phyloP scores from a whole-genome alignment of 1,284 basidiomycete species.

The Fomitopsis schrenkii region DNA sequence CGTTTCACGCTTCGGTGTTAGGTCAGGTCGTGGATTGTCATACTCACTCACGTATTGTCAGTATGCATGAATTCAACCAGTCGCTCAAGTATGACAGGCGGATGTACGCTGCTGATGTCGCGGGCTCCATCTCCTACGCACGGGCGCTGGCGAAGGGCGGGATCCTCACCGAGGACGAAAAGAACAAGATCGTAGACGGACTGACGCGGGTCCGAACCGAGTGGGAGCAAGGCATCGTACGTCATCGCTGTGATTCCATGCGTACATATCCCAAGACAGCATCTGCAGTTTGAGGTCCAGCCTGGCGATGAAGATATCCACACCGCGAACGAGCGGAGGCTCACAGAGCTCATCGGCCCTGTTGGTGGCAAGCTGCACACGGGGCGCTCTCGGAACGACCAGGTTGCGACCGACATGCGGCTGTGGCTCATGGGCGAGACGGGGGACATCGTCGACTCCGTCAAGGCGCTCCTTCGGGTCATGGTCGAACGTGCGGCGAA shows the following conservation, averaged over 20 bases:
- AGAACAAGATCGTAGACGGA: constrained; percentile 73
- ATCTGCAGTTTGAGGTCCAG: constrained; percentile 60
- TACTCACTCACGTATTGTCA: constrained; percentile 25
- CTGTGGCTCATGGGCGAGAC: constrained; percentile 91
- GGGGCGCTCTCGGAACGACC: constrained; percentile 94
- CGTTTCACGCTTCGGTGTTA: constrained; percentile 20
- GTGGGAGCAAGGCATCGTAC: constrained; percentile 75
- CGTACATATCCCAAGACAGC: neutral
- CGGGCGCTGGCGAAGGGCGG: constrained; percentile 78
- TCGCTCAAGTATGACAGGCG: constrained; percentile 93
- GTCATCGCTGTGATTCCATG: constrained; percentile 16
- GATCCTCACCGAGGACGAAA: constrained; percentile 79
- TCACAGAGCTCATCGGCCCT: constrained; percentile 90
- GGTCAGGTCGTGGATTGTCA: neutral
- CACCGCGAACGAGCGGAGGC: constrained; percentile 96
- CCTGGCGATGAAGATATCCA: constrained; percentile 97
- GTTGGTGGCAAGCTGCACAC: constrained; percentile 94
- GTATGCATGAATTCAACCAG: constrained; percentile 96
- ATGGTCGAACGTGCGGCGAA: constrained; percentile 89
- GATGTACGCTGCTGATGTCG: constrained; percentile 91
- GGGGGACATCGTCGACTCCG: constrained; percentile 62
- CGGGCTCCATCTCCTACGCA: constrained; percentile 94
- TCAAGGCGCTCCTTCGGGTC: constrained; percentile 81
- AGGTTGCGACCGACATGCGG: constrained; percentile 97
- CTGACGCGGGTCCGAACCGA: constrained; percentile 77